Base-by-base conservation (phyloP, 2,329 filamentous ascomycete species). In the Hypoxylon sp. region DNA sequence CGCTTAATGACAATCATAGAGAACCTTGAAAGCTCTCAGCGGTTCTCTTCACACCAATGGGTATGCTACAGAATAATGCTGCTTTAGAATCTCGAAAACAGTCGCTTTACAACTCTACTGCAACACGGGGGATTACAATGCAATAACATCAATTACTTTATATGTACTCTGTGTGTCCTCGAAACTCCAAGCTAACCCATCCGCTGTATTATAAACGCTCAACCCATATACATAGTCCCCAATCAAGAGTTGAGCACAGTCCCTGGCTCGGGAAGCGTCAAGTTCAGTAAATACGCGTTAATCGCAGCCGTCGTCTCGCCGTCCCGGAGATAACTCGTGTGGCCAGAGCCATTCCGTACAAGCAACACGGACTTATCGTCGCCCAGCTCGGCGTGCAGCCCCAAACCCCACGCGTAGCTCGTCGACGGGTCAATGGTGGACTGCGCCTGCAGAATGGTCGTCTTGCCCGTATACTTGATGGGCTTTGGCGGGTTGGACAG, bases 401-500 rank as follows among this genome's bases (percentile, higher is more conserved):
- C 75, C 16, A 74, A 66, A 46, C 78, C 80, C 77, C 79, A 81
- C 16, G 73, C 70, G 54, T 78, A 77, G 23, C 76, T 75, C 1
- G 80, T 82, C 32, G 74, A 76, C 1, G 81, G 80, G 69, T 84
- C 81, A 60, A 75, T 75, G 1, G 76, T 72, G 9, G 78, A 73
- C 60, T 80, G 81, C 4, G 80, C 76, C 63, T 80, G 66, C 52
- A 83, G 67, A 30, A 83, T 76, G 14, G 74, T 73, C 4, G 74
- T 64, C 6, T 74, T 47, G 52, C 74, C 73, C 4, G 70, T 68
- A 41, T 76, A 71, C 19, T 29, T 9, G 3, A 74, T 46, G 16
- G 70, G 71, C 57, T 68, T 70, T 2, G 76, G 78, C 8, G 77
- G 78, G 67, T 82, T 82, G 5, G 70, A 73, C 11, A 76, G 47